Conservation (phyloP, 768 basidiomycete genomes). For the Neoboletus magnificus region DNA sequence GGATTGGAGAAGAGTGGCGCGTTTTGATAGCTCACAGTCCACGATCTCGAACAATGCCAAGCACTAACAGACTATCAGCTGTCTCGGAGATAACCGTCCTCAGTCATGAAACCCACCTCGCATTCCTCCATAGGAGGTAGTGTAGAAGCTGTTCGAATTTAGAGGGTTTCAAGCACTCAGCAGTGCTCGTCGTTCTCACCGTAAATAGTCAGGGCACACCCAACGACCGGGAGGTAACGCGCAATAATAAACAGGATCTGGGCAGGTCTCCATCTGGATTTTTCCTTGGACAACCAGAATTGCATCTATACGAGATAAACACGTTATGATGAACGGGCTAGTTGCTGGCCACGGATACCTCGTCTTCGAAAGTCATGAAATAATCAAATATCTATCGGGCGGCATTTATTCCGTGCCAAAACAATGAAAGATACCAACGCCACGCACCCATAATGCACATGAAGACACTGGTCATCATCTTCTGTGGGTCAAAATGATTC, state of each 20-base stretch:
- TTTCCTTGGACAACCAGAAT: neutral
- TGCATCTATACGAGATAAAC: neutral
- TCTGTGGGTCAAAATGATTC: neutral
- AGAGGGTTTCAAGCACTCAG: neutral
- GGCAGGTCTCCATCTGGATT: neutral
- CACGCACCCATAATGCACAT: neutral
- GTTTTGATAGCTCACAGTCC: neutral
- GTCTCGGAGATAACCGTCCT: too few relatives aligned
- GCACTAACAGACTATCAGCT: neutral
- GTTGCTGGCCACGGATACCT: neutral
- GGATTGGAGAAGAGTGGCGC: neutral
- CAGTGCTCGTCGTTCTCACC: neutral
- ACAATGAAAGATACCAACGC: too few relatives aligned
- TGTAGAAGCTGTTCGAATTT: neutral
- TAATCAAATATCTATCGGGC: neutral
- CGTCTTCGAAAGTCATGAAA: neutral
- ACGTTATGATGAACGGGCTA: neutral
- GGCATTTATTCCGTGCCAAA: neutral
- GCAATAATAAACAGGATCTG: neutral
- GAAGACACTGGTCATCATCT: neutral
- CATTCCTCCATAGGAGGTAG: neutral
- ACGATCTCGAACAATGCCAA: neutral
- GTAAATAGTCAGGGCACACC: neutral
- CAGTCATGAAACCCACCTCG: neutral
- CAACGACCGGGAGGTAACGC: neutral